These are phyloP conservation scores for Artemisia tridentata DNA, from an alignment of 129 eudicot species.

Conservation along the genomic window DNA sequence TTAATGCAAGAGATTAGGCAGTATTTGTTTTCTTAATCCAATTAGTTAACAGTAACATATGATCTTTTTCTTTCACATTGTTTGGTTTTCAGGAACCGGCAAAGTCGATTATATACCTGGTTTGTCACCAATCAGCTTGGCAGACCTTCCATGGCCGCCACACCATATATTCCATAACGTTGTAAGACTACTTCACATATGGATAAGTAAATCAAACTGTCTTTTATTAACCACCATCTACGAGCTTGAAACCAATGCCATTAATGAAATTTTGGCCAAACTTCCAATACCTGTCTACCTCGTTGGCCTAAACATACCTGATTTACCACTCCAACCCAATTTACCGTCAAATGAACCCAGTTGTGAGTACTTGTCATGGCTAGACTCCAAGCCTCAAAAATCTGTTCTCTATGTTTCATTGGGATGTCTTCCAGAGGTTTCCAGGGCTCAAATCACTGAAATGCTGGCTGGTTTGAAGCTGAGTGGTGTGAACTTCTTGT, in stretches of 20 bases:
- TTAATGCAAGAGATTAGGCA: too few relatives aligned
- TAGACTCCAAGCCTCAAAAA: conserved; percentile 40
- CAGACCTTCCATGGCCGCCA: conserved; percentile 47
- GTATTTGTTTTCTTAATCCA: too few relatives aligned
- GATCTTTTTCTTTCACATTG: background rate
- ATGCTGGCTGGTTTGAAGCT: conserved; percentile 35
- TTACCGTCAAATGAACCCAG: background rate
- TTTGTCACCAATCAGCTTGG: conserved; percentile 36
- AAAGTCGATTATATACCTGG: conserved; percentile 62
- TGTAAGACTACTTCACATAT: background rate
- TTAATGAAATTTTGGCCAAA: conserved; percentile 22
- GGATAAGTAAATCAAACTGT: conserved; percentile 34
- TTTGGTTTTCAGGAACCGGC: conserved; percentile 31
- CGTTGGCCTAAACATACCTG: conserved; percentile 34
- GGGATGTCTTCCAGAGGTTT: conserved; percentile 45
- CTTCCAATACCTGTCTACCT: conserved; percentile 30
- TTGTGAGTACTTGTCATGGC: conserved; percentile 36
- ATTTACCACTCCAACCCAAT: background rate
- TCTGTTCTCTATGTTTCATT: conserved; percentile 43
- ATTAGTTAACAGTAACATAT: background rate
- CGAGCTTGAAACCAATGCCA: conserved; percentile 42
- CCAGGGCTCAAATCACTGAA: conserved; percentile 46
- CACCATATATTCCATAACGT: background rate
- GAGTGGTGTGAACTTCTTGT: conserved; percentile 35
- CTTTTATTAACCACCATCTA: conserved; percentile 45